Evolutionary conservation across 495 filamentous ascomycete species (phyloP).

Genomic region (Aspergillus nanangensis): DNA sequence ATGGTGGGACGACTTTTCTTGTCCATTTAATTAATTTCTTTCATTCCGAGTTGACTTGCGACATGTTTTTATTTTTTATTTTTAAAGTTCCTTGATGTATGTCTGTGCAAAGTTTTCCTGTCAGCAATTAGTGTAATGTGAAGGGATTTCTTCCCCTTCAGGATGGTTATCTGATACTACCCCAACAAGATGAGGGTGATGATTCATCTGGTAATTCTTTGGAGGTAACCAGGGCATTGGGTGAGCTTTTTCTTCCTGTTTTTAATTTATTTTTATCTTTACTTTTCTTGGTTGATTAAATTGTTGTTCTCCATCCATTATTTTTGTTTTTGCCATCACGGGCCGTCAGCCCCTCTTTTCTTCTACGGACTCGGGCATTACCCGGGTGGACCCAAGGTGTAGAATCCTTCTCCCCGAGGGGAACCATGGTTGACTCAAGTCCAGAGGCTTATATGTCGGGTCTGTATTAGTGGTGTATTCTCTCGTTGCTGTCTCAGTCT

Average conservation of each 20-base stretch:
- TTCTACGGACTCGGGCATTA: conserved; percentile 17
- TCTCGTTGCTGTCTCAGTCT: background rate
- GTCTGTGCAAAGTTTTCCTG: too few relatives aligned
- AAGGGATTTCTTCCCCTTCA: background rate
- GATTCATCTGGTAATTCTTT: background rate
- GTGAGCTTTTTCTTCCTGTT: background rate
- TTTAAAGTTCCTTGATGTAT: too few relatives aligned
- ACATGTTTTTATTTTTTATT: too few relatives aligned
- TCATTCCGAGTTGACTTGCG: too few relatives aligned
- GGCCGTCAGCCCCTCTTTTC: conserved; percentile 21
- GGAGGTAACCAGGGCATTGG: background rate
- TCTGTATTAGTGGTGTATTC: background rate
- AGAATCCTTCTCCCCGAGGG: conserved; percentile 9
- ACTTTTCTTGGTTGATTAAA: too few relatives aligned
- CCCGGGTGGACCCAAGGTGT: conserved; percentile 15
- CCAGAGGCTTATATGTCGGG: background rate
- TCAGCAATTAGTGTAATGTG: background rate
- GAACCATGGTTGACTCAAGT: conserved; percentile 5
- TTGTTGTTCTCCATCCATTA: background rate
- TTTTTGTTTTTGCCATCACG: conserved; percentile 15
- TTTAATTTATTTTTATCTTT: background rate
- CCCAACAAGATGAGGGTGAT: background rate
- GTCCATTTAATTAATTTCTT: background rate
- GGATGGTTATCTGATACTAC: too few relatives aligned
- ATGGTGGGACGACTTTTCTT: background rate